Base-by-base conservation (phyloP, 2,329 filamentous ascomycete species). In the Hymenoscyphus albidus region DNA sequence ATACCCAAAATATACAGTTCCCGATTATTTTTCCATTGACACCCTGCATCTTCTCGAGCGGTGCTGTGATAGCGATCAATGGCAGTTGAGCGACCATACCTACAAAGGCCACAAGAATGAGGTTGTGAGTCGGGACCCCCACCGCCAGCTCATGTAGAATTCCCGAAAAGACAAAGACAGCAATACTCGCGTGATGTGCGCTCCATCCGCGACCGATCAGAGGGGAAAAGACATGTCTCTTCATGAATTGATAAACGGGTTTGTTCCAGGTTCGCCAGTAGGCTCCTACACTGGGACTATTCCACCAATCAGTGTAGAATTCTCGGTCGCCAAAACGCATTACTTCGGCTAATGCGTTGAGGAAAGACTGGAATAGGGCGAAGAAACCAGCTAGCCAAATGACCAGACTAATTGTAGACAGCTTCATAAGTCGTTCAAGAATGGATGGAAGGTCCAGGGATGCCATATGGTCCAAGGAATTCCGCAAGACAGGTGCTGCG, bases 181-280 rank as follows among this genome's bases (percentile, higher is more conserved):
- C 83, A 35, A 91, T 80, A 72, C 92, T 94, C 1, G 95, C 92
- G 0, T 83, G 75, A 2, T 80, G 78, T 9, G 88, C 84, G 64
- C 85, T 90, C 82, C 91, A 93, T 0, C 95, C 95, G 58, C 95
- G 85, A 0, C 91, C 92, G 39, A 96, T 83, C 68, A 99, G 83
- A 1, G 95, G 95, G 48, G 89, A 89, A 79, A 95, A 98, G 61
- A 99, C 87, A 76, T 99, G 95, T 44, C 95, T 84, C 73, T 92
- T 93, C 88, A 99, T 98, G 77, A 97, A 99, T 65, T 93, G 89
- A 74, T 96, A 96, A 5, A 99, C 94, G 0, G 95, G 95, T 76
- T 96, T 96, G 79, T 99, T 99, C 95, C 95, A 99, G 0, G 89
- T 91, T 27, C 93, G 88, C 94, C 94, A 97, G 80, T 99, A 99